Conservation (phyloP, 495 filamentous ascomycete species). For the Hypoxylon perforatum region DNA sequence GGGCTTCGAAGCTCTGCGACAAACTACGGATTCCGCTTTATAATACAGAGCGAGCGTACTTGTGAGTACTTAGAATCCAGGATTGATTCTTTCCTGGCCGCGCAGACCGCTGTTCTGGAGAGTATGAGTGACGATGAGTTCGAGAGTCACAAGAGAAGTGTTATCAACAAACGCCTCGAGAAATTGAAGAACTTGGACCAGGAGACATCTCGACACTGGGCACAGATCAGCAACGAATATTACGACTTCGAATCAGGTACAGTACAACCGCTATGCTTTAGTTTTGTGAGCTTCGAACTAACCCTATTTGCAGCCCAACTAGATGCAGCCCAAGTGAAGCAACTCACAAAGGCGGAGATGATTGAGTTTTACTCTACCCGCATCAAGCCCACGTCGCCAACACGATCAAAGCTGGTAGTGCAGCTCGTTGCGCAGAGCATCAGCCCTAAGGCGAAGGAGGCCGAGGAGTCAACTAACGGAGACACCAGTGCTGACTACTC, state of each 20-base stretch:
- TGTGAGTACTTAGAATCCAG: conserved; percentile 84
- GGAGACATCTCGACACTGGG: conserved; percentile 86
- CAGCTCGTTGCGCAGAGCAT: conserved; percentile 81
- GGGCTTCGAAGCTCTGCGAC: conserved; percentile 74
- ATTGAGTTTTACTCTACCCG: conserved; percentile 81
- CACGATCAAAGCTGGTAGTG: conserved; percentile 82
- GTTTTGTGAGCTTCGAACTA: conserved; percentile 6
- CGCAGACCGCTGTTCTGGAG: conserved; percentile 71
- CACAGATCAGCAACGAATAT: conserved; percentile 83
- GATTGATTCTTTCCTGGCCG: conserved; percentile 83
- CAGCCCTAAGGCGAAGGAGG: conserved; percentile 50
- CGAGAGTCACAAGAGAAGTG: conserved; percentile 87
- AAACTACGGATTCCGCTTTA: conserved; percentile 84
- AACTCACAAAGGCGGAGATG: conserved; percentile 81
- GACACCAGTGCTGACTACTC: conserved; percentile 39
- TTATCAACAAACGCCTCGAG: conserved; percentile 89
- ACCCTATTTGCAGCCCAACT: conserved; percentile 65
- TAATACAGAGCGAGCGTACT: conserved; percentile 93
- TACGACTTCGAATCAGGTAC: conserved; percentile 88
- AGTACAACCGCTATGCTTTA: conserved; percentile 41
- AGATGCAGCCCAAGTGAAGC: conserved; percentile 79
- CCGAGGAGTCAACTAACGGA: conserved; percentile 54
- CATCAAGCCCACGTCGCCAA: conserved; percentile 77
- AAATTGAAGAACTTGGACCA: conserved; percentile 92
- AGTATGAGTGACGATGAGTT: conserved; percentile 88